Percentiles rank a stretch among this genome's conserved stretches.
These are phyloP conservation scores for Kwoniella shandongensis DNA, from an alignment of 768 basidiomycete species.

Conservation along the genomic window DNA sequence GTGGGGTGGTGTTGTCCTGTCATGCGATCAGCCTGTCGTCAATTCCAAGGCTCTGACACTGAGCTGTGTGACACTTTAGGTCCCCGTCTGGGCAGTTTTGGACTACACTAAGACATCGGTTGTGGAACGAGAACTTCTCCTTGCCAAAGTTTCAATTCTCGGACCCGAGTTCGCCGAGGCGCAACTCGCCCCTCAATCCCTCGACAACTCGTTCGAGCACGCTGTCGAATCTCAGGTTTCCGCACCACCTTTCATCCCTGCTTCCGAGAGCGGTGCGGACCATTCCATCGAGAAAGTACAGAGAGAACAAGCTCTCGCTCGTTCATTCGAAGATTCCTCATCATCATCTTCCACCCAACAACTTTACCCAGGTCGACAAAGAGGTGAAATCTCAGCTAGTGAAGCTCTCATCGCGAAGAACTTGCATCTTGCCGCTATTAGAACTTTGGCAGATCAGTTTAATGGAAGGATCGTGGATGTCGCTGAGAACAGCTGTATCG, in stretches of 20 bases:
- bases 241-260: conserved; percentile 79
- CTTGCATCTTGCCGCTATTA: conserved; percentile 83
- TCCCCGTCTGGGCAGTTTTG: conserved; percentile 98
- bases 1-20: conserved; percentile 50
- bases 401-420: conserved; percentile 87
- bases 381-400: conserved; percentile 57
- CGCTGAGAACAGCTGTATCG: conserved; percentile 88
- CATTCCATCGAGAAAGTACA: conserved; percentile 59
- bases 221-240: conserved; percentile 41
- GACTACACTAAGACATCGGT: conserved; percentile 92
- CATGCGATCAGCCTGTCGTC: not conserved
- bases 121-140: conserved; percentile 88
- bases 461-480: conserved; percentile 92
- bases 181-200: conserved; percentile 80
- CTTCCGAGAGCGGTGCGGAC: conserved; percentile 53
- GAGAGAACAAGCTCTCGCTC: conserved; percentile 70
- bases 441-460: conserved; percentile 79
- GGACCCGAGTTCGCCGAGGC: conserved; percentile 96
- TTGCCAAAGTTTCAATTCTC: conserved; percentile 94
- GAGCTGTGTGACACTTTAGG: too few relatives aligned
- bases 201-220: conserved; percentile 56
- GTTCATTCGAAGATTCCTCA: conserved; percentile 68
- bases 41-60: too few relatives aligned
- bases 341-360: conserved; percentile 11
- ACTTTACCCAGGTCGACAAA: conserved; percentile 44